phyloP scores from a whole-genome alignment of 805 yeast species.

The Torulaspora indica region DNA sequence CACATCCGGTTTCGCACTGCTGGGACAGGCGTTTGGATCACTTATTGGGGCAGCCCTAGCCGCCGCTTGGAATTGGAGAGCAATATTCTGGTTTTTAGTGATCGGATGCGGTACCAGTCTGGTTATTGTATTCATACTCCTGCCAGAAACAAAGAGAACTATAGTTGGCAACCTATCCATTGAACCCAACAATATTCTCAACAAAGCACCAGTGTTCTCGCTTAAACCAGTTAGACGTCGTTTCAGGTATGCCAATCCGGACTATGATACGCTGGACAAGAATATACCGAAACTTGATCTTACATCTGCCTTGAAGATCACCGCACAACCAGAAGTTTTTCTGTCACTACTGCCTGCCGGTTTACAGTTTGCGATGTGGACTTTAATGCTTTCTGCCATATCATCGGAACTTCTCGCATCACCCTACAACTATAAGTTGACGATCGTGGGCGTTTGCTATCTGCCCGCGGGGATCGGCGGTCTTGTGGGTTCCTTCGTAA shows the following conservation, averaged over 20 bases:
- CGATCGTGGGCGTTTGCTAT: slow-evolving; percentile 64
- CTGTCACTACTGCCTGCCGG: slow-evolving; percentile 55
- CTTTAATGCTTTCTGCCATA: slow-evolving; percentile 58
- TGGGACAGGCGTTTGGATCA: slow-evolving; percentile 78
- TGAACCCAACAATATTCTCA: slow-evolving; percentile 42
- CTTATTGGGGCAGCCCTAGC: slow-evolving; percentile 47
- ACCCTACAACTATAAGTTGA: slow-evolving; percentile 48
- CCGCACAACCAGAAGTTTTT: slow-evolving; percentile 43
- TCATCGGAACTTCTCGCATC: slow-evolving; percentile 47
- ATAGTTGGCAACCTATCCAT: slow-evolving; percentile 71
- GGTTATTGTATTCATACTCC: slow-evolving; percentile 32
- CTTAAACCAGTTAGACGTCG: slow-evolving; percentile 18
- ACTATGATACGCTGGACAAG: slow-evolving; percentile 26
- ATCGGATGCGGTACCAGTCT: slow-evolving; percentile 53
- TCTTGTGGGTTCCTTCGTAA: slow-evolving; percentile 52
- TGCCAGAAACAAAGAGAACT: slow-evolving; percentile 73
- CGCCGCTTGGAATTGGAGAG: slow-evolving; percentile 60
- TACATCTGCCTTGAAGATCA: slow-evolving; percentile 42
- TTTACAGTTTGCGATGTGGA: slow-evolving; percentile 64
- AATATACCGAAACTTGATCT: slow-evolving; percentile 30
- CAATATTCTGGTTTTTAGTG: slow-evolving; percentile 69
- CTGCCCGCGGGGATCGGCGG: slow-evolving; percentile 70
- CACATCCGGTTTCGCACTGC: slow-evolving; percentile 55
- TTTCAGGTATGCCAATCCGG: slow-evolving; percentile 33
- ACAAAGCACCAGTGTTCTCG: slow-evolving; percentile 44